Percentiles rank a stretch among this genome's conserved stretches.
Evolutionary conservation across 805 yeast species (phyloP).

Genomic region (Kluyveromyces wickerhamii): DNA sequence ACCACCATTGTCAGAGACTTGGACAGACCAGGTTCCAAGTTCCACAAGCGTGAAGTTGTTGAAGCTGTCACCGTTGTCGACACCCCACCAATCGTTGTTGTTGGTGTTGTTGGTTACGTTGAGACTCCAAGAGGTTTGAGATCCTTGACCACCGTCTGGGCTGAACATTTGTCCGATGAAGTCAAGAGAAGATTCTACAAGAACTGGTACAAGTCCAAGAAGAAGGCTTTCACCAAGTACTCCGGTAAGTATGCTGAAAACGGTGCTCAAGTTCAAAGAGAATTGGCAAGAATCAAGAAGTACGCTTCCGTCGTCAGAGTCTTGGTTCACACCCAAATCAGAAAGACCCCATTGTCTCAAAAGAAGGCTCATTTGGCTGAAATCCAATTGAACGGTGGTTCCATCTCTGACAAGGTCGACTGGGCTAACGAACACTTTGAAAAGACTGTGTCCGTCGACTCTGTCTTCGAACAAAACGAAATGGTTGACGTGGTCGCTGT

Average conservation of each 20-base stretch:
- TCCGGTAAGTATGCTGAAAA: conserved; percentile 94
- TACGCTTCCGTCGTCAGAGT: conserved; percentile 98
- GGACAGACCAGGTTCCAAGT: conserved; percentile 99
- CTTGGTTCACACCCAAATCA: conserved; percentile 98
- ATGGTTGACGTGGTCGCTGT: conserved; percentile 97
- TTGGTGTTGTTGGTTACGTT: conserved; percentile 99
- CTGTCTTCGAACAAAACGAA: conserved; percentile 98
- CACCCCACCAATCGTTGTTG: conserved; percentile 98
- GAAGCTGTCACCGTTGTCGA: conserved; percentile 99
- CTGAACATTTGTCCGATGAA: conserved; percentile 99
- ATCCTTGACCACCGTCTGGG: conserved; percentile 99
- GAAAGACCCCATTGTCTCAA: conserved; percentile 97
- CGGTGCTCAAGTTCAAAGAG: conserved; percentile 84
- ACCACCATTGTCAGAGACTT: conserved; percentile 99
- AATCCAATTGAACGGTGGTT: conserved; percentile 99
- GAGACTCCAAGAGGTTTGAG: conserved; percentile 99
- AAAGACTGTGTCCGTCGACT: conserved; percentile 93
- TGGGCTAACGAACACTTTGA: conserved; percentile 99
- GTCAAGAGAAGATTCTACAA: conserved; percentile 99
- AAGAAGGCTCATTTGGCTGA: conserved; percentile 99
- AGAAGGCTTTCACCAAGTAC: conserved; percentile 99
- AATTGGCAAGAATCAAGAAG: conserved; percentile 97
- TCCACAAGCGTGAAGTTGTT: conserved; percentile 99
- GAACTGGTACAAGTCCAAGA: conserved; percentile 99
- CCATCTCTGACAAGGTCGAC: conserved; percentile 92